These are phyloP conservation scores for Aspergillus flavus DNA, from an alignment of 2,329 filamentous ascomycete species.

Conservation along the genomic window DNA sequence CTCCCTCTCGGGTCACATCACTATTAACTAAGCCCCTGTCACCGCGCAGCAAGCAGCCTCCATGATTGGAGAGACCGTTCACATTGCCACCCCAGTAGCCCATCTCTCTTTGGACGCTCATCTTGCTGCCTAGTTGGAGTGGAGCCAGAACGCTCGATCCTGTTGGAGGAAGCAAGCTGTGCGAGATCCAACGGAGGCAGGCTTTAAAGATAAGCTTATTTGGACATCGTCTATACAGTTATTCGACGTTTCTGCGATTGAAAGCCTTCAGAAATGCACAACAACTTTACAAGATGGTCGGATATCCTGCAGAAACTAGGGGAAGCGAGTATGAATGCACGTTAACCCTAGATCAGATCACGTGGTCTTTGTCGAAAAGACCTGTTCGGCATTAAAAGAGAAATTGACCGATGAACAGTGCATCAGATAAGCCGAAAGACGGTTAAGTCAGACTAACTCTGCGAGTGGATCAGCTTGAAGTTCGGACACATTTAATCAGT, in stretches of 20 bases:
- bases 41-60: not conserved
- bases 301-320: not conserved
- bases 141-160: slow-evolving; percentile 11
- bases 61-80: slow-evolving; percentile 11
- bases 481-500: not conserved
- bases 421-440: not conserved
- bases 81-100: slow-evolving; percentile 10
- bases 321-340: not conserved
- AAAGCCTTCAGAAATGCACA: not conserved
- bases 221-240: slow-evolving; percentile 7
- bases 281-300: not conserved
- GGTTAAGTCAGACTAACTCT: slow-evolving; percentile 6
- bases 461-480: not conserved
- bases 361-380: slow-evolving; percentile 2
- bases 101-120: not conserved
- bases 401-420: slow-evolving; percentile 6
- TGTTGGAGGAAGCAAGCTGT: slow-evolving; percentile 9
- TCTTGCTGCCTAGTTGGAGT: slow-evolving; percentile 21
- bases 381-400: not conserved
- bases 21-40: slow-evolving; percentile 11
- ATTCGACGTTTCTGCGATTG: not conserved
- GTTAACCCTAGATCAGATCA: slow-evolving; percentile 7
- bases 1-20: not conserved
- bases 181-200: not conserved
- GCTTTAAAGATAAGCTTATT: slow-evolving; percentile 25